A percentile compares a stretch with the other conserved stretches of the same genome.
phyloP scores from a whole-genome alignment of 768 basidiomycete genomes.

The Xanthoconium purpureum region DNA sequence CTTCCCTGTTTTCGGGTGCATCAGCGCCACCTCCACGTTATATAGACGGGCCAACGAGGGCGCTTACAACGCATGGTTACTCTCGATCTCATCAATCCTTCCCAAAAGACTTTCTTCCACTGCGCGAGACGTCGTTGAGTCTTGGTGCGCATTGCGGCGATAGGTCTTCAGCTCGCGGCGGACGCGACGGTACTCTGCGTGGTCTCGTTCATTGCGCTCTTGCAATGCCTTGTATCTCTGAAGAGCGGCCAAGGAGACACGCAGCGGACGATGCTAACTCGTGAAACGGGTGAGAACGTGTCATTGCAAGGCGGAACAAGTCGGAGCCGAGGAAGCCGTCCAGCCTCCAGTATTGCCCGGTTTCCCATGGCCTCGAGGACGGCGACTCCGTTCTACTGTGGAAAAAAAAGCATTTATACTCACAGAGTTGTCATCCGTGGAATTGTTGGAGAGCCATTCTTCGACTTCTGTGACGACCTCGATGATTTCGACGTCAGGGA shows the following conservation, averaged over 20 bases:
- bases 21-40: slow-evolving; percentile 11
- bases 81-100: slow-evolving; percentile 34
- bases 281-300: slow-evolving; percentile 21
- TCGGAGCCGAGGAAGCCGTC: slow-evolving; percentile 12
- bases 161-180: slow-evolving; percentile 31
- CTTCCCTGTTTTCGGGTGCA: slow-evolving; percentile 22
- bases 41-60: slow-evolving; percentile 1
- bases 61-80: slow-evolving; percentile 26
- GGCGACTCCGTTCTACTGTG: not conserved
- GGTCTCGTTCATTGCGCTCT: slow-evolving; percentile 32
- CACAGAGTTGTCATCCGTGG: slow-evolving; percentile 39
- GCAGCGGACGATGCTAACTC: slow-evolving; percentile 34
- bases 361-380: not conserved
- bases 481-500: slow-evolving; percentile 32
- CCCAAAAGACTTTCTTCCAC: slow-evolving; percentile 37
- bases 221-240: slow-evolving; percentile 39
- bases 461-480: slow-evolving; percentile 47
- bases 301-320: slow-evolving; percentile 17
- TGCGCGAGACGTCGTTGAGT: slow-evolving; percentile 35
- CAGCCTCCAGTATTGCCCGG: not conserved
- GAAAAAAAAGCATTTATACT: slow-evolving; percentile 11
- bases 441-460: slow-evolving; percentile 45
- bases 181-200: slow-evolving; percentile 31
- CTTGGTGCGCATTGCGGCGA: slow-evolving; percentile 29
- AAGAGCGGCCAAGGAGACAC: slow-evolving; percentile 33